Conservation (phyloP, 768 basidiomycete genomes). For the Trametopsis cervina region DNA sequence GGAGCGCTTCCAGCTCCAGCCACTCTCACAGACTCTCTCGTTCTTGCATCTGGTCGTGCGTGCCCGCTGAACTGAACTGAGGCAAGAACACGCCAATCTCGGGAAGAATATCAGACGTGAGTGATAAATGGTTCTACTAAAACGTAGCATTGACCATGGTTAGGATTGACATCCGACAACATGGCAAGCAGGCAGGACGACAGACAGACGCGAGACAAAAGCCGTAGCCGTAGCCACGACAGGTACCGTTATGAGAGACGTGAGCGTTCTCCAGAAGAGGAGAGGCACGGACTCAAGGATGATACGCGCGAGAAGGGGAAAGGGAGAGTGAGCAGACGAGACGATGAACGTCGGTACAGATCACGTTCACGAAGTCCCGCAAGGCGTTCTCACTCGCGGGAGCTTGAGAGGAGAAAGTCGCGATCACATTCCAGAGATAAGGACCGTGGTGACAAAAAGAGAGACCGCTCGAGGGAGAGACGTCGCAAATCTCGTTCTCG, state of each 20-base stretch:
- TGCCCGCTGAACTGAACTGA: too few relatives aligned
- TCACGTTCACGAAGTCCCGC: slow-evolving; percentile 18
- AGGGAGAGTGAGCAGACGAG: background rate
- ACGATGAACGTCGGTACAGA: slow-evolving; percentile 34
- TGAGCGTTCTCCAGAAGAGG: slow-evolving; percentile 3
- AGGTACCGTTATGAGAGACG: slow-evolving; percentile 3
- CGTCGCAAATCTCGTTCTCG: slow-evolving; percentile 29
- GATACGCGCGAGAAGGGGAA: slow-evolving; percentile 6
- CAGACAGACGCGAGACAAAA: slow-evolving; percentile 3
- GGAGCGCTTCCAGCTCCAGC: too few relatives aligned
- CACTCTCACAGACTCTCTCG: too few relatives aligned
- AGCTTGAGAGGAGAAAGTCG: background rate
- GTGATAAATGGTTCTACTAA: background rate
- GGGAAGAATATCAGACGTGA: background rate
- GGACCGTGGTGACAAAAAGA: slow-evolving; percentile 4
- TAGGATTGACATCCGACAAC: slow-evolving; percentile 6
- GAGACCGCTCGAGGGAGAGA: slow-evolving; percentile 19
- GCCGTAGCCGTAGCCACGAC: slow-evolving; percentile 6
- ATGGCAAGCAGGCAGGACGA: slow-evolving; percentile 12
- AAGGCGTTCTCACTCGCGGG: slow-evolving; percentile 16
- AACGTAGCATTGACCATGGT: slow-evolving; percentile 5
- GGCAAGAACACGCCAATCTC: too few relatives aligned
- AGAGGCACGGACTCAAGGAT: background rate
- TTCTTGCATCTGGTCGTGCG: too few relatives aligned
- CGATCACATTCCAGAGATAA: slow-evolving; percentile 4